Base-by-base conservation (phyloP, 2,329 filamentous ascomycete species). In the Macrophomina phaseolina region DNA sequence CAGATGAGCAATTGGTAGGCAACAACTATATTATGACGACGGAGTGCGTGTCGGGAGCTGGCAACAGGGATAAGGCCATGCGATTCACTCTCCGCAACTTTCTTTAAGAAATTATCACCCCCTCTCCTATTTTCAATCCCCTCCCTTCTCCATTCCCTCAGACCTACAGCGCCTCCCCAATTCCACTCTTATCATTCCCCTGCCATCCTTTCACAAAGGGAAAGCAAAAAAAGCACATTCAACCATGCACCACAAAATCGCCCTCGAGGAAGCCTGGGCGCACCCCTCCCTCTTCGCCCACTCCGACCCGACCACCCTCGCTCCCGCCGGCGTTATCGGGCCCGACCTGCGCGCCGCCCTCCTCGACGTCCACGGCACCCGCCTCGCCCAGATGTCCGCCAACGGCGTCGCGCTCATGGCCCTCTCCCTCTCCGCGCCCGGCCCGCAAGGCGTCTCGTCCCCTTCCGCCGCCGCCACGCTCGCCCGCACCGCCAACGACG, bases 401-500 rank as follows among this genome's bases (percentile, higher is more conserved):
- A 49, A 74, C 64, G 73, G 72, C 30, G 71, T 75, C 4, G 73
- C 69, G 11, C 73, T 70, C 48, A 70, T 70, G 34, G 69, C 74
- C 4, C 58, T 75, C 34, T 74, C 72, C 16, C 72, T 71, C 60
- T 72, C 71, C 11, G 69, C 73, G 11, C 73, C 73, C 0, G 73
- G 73, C n/a, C 68, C 72, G 4, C 73, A 75, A 42, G 73, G 72
- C 64, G 67, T 73, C 18, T 66, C 51, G 32, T 69, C 74, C 58
- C 65, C 66, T 2, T 67, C 69, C 32, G 70, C 73, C 28, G 73
- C 73, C 48, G 68, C 73, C 18, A 66, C 70, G 7, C 65, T 74
- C 49, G 73, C 73, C 16, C 65, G 61, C 3, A 68, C 70, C 38
- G 68, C 72, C 66, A 76, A 76, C 67, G 72, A 76, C 67, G 71